Evolutionary conservation across 148 eudicot species (phyloP), one percentile per base, ranked within the genome.

Genomic region (Limonium bicolor): DNA sequence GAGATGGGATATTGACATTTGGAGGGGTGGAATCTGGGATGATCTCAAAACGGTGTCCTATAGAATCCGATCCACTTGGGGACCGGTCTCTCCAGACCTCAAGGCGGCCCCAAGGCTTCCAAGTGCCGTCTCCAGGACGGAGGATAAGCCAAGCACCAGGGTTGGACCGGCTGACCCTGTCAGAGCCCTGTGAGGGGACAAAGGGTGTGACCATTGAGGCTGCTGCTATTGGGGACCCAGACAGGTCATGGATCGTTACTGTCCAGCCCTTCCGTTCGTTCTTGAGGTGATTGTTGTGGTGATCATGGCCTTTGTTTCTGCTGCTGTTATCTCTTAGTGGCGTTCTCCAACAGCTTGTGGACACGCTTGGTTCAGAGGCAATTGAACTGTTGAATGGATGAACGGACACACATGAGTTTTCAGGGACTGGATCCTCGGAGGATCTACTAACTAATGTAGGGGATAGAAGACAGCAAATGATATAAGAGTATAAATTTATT

Each of bases 171-270:
- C 82, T 66, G 27, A 90, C 97, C 23, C 65, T 55, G 31, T 84
- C 74, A 14, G 85, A 60, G 18, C 93, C 93, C 0, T 60, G 84
- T 0, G 86, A 74, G 2, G 97, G 95, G 25, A 90, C 95, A 28
- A 90, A 90, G 0, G 97, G 97, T 21, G 97, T 80, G 4, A 80
- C 93, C 93, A 90, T 90, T 0, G 97, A 90, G 0, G 97, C 97
- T 0, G 73, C 71, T 0, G 97, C 97, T 0, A 84, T 93, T 0
- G 95, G 93, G 5, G 95, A 84, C 0, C 97, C 97, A 4, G 84
- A 77, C 6, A 90, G 79, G 56, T 90, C 97, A 47, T 90, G 97
- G 69, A 90, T 63, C 0, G 82, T 90, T 9, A 90, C 54, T 18
- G 87, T 77, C 97, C 97, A 90, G 6, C 97, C 97, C 53, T 90